Evolutionary conservation across 2,329 filamentous ascomycete species (phyloP).

Genomic region (Polytolypa hystricis): DNA sequence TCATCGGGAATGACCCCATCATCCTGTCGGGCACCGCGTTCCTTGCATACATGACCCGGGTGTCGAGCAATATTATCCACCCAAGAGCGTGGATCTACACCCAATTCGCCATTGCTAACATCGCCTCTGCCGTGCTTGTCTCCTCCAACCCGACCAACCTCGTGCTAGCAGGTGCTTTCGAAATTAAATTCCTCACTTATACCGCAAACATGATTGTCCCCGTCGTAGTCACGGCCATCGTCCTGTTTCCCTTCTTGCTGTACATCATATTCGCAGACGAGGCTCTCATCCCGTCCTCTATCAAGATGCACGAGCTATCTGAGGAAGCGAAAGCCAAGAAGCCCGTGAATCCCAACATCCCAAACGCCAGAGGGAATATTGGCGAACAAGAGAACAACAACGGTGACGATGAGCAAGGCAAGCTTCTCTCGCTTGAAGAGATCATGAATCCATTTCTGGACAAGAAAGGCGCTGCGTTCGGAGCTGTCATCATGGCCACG

Average conservation of each 20-base stretch:
- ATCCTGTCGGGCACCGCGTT: constrained; percentile 65
- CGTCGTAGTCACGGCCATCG: constrained; percentile 53
- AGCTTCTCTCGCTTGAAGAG: constrained; percentile 54
- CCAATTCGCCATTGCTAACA: constrained; percentile 62
- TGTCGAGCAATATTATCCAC: constrained; percentile 60
- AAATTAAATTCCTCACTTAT: constrained; percentile 61
- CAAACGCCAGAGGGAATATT: constrained; percentile 46
- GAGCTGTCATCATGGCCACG: constrained; percentile 53
- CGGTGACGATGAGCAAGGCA: constrained; percentile 40
- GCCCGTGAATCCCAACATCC: constrained; percentile 64
- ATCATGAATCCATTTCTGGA: constrained; percentile 68
- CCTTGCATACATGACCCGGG: constrained; percentile 64
- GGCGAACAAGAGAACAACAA: constrained; percentile 41
- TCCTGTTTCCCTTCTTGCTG: constrained; percentile 58
- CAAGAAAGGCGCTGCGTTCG: constrained; percentile 53
- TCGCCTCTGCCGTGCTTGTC: constrained; percentile 63
- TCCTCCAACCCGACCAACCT: constrained; percentile 70
- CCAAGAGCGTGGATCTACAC: constrained; percentile 63
- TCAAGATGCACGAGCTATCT: constrained; percentile 57
- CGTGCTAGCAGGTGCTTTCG: constrained; percentile 60
- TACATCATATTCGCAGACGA: constrained; percentile 58
- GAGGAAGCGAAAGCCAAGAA: constrained; percentile 43
- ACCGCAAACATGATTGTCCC: constrained; percentile 71
- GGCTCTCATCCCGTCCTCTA: constrained; percentile 51
- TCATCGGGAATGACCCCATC: constrained; percentile 66